Evolutionary conservation across 495 filamentous ascomycete genomes (phyloP), one percentile per base, ranked within the genome.

Genomic region (Trichoderma gamsii): DNA sequence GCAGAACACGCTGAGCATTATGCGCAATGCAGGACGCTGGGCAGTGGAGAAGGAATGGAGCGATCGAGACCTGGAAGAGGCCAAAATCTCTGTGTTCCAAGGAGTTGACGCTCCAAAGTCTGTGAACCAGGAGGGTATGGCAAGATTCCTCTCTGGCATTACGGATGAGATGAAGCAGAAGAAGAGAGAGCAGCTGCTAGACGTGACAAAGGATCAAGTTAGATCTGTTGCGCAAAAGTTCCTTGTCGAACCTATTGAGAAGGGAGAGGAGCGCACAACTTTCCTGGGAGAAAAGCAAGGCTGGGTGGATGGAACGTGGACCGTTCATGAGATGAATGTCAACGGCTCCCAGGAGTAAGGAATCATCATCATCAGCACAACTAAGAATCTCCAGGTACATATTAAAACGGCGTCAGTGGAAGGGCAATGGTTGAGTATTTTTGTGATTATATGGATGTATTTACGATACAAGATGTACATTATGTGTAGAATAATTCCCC

Each of bases 81-180:
- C 95, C 43, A 97, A 99, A 78, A 84, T 98, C 65, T 90, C 90
- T 46, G 90, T 97, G 59, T 99, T 99, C 83, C 92, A 99, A 75
- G 82, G 86, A n/a, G 86, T 97, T n/a, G 95, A 99, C 79, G 93
- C 93, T 3, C 95, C 95, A 3, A 80, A 89, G 68, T 88, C 89
- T 66, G 92, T 97, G n/a, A 92, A 88, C 73, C 83, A 90, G 43
- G 94, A 97, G 70, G 95, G 95, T 35, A 88, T 96, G 85, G 81
- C 84, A 44, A 85, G 89, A 69, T 99, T 99, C 78, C 79, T 95
- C 77, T 90, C 87, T 69, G 91, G 92, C 25, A 84, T 99, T 64
- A 90, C 89, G 41, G 86, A 93, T 65, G 91, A 92, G 69, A 97
- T 98, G 94, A 86, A 89, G 71, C 93, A 97, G 75, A 84, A 80